Conservation (phyloP, 2,329 filamentous ascomycete genomes). For the Sordariomycetes sp. region DNA sequence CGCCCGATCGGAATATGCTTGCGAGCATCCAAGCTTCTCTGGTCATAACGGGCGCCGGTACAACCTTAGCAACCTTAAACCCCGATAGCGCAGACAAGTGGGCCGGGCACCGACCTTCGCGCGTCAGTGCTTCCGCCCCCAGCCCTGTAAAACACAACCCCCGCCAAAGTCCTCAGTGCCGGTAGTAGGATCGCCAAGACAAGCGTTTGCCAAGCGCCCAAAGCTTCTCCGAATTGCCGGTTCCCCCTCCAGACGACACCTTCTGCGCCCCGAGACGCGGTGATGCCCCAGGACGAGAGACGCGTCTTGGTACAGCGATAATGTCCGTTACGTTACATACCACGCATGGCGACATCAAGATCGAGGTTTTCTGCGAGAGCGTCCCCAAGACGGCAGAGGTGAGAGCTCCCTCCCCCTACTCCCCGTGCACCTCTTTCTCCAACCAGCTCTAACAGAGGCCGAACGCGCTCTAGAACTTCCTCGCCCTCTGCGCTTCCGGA, state of each 20-base stretch:
- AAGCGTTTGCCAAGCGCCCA: neutral
- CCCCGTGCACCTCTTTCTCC: neutral
- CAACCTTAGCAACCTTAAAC: too few relatives aligned
- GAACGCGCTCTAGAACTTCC: slow-evolving; percentile 53
- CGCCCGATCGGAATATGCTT: too few relatives aligned
- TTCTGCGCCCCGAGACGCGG: too few relatives aligned
- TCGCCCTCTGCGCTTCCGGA: slow-evolving; percentile 68
- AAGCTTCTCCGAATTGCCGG: neutral
- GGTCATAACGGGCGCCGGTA: too few relatives aligned
- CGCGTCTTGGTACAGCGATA: neutral
- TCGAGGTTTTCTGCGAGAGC: slow-evolving; percentile 91
- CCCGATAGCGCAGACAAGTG: too few relatives aligned
- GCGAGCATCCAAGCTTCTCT: too few relatives aligned
- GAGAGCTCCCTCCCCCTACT: slow-evolving; percentile 11
- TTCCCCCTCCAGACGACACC: neutral
- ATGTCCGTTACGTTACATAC: slow-evolving; percentile 75
- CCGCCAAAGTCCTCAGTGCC: too few relatives aligned
- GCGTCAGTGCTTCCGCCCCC: neutral
- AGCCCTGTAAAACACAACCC: neutral
- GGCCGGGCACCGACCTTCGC: neutral
- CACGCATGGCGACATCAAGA: slow-evolving; percentile 77
- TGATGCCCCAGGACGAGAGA: neutral
- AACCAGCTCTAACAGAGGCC: neutral
- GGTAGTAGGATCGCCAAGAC: neutral
- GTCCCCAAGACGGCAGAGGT: slow-evolving; percentile 87